Evolutionary conservation across 768 basidiomycete species (phyloP).

Genomic region (Naematelia encephala): DNA sequence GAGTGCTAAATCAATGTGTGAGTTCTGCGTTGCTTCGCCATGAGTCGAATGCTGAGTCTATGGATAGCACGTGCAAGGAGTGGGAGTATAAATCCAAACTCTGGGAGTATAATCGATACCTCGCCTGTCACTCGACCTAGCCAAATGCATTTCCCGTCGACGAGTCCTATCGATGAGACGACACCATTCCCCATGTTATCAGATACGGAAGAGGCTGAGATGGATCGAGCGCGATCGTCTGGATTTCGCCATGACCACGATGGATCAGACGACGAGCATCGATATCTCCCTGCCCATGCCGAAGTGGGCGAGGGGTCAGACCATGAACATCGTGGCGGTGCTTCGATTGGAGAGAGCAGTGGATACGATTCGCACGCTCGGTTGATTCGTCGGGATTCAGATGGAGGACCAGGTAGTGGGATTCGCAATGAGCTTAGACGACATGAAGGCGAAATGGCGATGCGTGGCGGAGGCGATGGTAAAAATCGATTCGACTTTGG

Average conservation of each 20-base stretch:
- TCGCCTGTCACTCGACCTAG: conserved; percentile 28
- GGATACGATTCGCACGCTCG: conserved; percentile 31
- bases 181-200: conserved; percentile 44
- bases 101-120: conserved; percentile 20
- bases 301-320: conserved; percentile 16
- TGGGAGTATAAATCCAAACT: conserved; percentile 27
- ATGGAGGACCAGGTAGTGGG: conserved; percentile 1
- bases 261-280: conserved; percentile 10
- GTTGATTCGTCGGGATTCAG: conserved; percentile 14
- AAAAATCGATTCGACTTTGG: conserved; percentile 41
- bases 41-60: too few species aligned
- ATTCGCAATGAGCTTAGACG: conserved; percentile 2
- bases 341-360: conserved; percentile 9
- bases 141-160: conserved; percentile 35
- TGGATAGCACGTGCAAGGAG: conserved; percentile 50
- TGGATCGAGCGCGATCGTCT: conserved; percentile 39
- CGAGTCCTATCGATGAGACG: conserved; percentile 42
- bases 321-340: conserved; percentile 2
- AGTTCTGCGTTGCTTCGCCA: conserved; percentile 25
- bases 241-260: conserved; percentile 27
- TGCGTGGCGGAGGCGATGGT: conserved; percentile 2
- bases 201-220: conserved; percentile 45
- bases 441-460: conserved; percentile 4
- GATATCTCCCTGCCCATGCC: neutral
- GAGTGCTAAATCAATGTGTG: conserved; percentile 61